Evolutionary conservation across 2,329 filamentous ascomycete species (phyloP), one percentile per base, ranked within the genome.

Genomic region (Epicoccum sorghinum): DNA sequence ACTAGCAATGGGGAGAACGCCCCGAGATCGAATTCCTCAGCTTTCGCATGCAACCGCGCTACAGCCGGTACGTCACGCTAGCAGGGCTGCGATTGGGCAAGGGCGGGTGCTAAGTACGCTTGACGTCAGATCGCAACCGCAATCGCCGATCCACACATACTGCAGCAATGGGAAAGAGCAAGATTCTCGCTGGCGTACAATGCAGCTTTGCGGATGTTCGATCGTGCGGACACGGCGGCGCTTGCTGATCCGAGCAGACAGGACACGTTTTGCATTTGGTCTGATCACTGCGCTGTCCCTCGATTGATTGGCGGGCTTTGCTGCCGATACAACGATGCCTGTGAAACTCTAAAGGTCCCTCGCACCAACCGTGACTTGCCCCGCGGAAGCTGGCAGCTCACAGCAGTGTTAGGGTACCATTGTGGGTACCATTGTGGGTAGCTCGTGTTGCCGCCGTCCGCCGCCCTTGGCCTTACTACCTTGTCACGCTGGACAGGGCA

Each of bases 1-100:
- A 37, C 37, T 22, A 50, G 35, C 42, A 50, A 42, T 46, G 45
- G 45, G 40, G 29, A 47, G 32, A 44, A n/a, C 29, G 32, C 25
- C 45, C 18, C 42, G 37, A 38, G 52, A 55, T 50, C 29, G 52
- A 55, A 50, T 55, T 55, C 52, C 52, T 50, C 36, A 46, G 46
- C 52, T 55, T 55, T 55, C 37, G 52, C 52, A 55, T 55, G 46
- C 52, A 46, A 45, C 36, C 32, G 41, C 52, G 46, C 46, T 55
- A 49, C 42, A 37, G 39, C 52, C 36, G 46, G 29, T 14, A 37
- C 10, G 47, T 7, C 24, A 13, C 23, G 37, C 52, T 38, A 47
- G 40, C 38, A 46, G 23, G 29, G 23, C 18, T 29, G 41, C 24
- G 14, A 55, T 55, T 50, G 52, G 52, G 9, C 37, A 47, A 33